A percentile compares a stretch with the other conserved stretches of the same genome.
These are phyloP conservation scores for Venturia asperata DNA, from an alignment of 2,329 filamentous ascomycete species.

Conservation along the genomic window DNA sequence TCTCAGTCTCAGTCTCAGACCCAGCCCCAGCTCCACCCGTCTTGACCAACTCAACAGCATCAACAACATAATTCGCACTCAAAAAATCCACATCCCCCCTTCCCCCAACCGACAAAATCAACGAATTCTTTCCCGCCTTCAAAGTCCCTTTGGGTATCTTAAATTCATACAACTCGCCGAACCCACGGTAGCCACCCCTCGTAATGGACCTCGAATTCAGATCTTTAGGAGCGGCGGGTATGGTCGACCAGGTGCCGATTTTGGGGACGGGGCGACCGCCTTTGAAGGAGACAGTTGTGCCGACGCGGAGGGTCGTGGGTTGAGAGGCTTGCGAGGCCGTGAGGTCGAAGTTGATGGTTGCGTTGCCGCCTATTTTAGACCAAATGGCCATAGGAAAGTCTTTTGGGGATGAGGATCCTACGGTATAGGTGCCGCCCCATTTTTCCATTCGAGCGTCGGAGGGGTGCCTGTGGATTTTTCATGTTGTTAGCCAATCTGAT, in stretches of 20 bases:
- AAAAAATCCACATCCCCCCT: conserved; percentile 50
- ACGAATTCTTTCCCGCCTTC: conserved; percentile 53
- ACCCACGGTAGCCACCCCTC: conserved; percentile 56
- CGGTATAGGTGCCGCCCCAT: conserved; percentile 56
- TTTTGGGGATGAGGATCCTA: conserved; percentile 46
- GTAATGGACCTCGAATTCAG: conserved; percentile 60
- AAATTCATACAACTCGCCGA: conserved; percentile 57
- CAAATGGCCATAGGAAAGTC: conserved; percentile 62
- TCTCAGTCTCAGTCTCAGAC: too few species aligned
- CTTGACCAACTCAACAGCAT: background rate
- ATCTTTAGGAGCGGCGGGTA: conserved; percentile 51
- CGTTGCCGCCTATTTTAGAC: conserved; percentile 51
- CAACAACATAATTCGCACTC: conserved; percentile 46
- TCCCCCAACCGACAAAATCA: conserved; percentile 53
- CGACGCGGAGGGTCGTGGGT: conserved; percentile 54
- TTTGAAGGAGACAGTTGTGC: conserved; percentile 57
- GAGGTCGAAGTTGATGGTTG: conserved; percentile 55
- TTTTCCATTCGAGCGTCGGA: conserved; percentile 56
- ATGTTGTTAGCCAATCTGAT: conserved; percentile 34
- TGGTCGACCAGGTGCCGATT: conserved; percentile 50
- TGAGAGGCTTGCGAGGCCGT: conserved; percentile 40
- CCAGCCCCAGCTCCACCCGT: background rate
- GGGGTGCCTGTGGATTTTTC: conserved; percentile 54
- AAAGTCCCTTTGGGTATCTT: conserved; percentile 54
- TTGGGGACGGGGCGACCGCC: conserved; percentile 51